Evolutionary conservation across 2,329 filamentous ascomycete genomes (phyloP).

Genomic region (Aspergillus pseudoglaucus): DNA sequence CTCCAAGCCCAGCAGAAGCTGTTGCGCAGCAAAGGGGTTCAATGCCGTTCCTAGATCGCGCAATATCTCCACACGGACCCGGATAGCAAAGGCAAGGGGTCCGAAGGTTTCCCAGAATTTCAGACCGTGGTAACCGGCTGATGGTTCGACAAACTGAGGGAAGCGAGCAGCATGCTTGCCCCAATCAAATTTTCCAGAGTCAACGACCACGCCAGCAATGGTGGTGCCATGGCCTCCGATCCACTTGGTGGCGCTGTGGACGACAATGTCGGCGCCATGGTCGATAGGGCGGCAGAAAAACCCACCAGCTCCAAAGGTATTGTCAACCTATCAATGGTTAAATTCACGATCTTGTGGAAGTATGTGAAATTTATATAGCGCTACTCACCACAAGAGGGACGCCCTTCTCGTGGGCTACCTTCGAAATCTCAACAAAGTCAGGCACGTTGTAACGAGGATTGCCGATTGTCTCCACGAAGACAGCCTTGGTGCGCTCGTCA

Average conservation of each 20-base stretch:
- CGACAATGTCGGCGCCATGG: slow-evolving; percentile 86
- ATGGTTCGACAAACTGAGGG: slow-evolving; percentile 82
- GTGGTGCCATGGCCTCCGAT: slow-evolving; percentile 94
- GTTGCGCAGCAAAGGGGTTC: slow-evolving; percentile 88
- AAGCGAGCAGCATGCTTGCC: slow-evolving; percentile 75
- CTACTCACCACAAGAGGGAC: slow-evolving; percentile 55
- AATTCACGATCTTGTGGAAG: neutral
- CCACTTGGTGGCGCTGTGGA: slow-evolving; percentile 95
- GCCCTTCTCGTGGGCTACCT: slow-evolving; percentile 66
- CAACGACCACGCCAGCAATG: slow-evolving; percentile 77
- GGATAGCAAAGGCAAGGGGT: slow-evolving; percentile 74
- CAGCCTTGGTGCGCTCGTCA: slow-evolving; percentile 86
- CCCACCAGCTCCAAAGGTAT: slow-evolving; percentile 90
- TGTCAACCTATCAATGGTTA: slow-evolving; percentile 61
- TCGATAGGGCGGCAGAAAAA: slow-evolving; percentile 83
- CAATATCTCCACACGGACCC: slow-evolving; percentile 80
- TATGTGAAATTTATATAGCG: neutral
- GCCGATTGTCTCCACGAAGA: slow-evolving; percentile 87
- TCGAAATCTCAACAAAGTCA: slow-evolving; percentile 79
- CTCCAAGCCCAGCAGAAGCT: slow-evolving; percentile 82
- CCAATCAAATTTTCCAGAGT: slow-evolving; percentile 93
- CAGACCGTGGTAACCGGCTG: slow-evolving; percentile 83
- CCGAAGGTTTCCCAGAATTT: slow-evolving; percentile 93
- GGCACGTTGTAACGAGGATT: slow-evolving; percentile 93
- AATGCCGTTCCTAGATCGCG: slow-evolving; percentile 77